Base-by-base conservation (phyloP, 257 asterid genomes). In the Rauvolfia tetraphylla region DNA sequence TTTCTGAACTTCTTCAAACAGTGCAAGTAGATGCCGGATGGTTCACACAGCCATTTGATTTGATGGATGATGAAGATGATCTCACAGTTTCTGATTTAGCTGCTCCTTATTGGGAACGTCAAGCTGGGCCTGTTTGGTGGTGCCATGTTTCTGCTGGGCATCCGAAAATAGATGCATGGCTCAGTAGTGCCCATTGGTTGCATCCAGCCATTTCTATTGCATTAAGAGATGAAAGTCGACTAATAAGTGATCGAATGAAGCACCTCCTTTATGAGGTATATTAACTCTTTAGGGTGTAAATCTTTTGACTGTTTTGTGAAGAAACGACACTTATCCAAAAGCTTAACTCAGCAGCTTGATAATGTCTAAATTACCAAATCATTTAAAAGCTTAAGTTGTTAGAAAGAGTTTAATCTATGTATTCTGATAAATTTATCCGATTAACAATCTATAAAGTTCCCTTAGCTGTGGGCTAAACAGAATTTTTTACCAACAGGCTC, bases 91-190 rank as follows among this genome's bases (percentile, higher is more conserved):
- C 98, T 13, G 98, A 92, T 69, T 81, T 92, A 78, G 98, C 92
- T 75, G 93, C 95, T 69, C 98, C 98, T 6, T 94, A 92, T 80
- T 92, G 98, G 98, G 97, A 94, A 81, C 86, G 85, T 33, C 90
- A 97, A 7, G 95, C 84, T 71, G 98, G 98, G 81, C 98, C 98
- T 29, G 89, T 86, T 63, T 94, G 98, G 98, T 94, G 98, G 98
- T 94, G 97, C 85, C 98, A 94, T 85, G 85, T 94, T 76, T 78
- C 91, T 84, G 97, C 97, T 7, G 96, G 92, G 73, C 91, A 94
- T 83, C 92, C 95, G 44, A 73, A 65, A 59, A 85, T 89, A 4
- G 94, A 90, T 69, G 87, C 96, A 51, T 94, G 98, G 98, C 91
- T 94, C 38, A 84, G 66, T 78, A 61, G 84, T 82, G 92, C 98